Base-by-base conservation (phyloP, 208 protist genomes). In the Trypanosoma avium region DNA sequence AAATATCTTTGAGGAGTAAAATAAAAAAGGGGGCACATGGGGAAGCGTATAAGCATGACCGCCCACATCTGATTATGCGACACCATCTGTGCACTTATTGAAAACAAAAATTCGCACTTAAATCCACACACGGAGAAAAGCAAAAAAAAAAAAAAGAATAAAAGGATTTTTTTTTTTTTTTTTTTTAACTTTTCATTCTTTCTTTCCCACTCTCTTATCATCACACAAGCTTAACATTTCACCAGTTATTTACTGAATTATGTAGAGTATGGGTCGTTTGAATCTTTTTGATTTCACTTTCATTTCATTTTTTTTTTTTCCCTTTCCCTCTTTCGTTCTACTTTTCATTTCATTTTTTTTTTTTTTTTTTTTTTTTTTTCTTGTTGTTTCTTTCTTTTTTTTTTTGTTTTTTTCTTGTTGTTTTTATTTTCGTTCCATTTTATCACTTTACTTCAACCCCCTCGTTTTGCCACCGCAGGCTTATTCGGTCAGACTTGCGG, bases 331-430 rank as follows among this genome's bases (percentile, higher is more conserved):
- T 55, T 45, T 12, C 62, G 32, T 12, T 30, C 56, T 36, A 42
- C 53, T 22, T 59, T 38, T 42, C 36, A 13, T 42, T 42, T 3
- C 17, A n/a, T 42, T 8, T 42, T 9, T 42, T 15, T 27, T 27
- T 66, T 59, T 61, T 13, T 29, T 15, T 48, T 30, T 43, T 46
- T 61, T 42, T 62, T 52, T 68, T 13, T 63, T 32, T 59, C 46
- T 57, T 42, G 56, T 17, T 68, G 3, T 67, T 33, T 48, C 22
- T 48, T 32, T 63, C 24, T 50, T 24, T 61, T 61, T 48, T 50
- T 4, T 17, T 48, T 19, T 33, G 4, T 43, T 29, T 30, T 9
- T 47, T 61, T 27, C 17, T 10, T 26, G 1, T 61, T n/a, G 4
- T 48, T 47, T 32, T 47, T 10, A 49, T 43, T 26, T 61, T 61